Conservation (phyloP, 2,329 filamentous ascomycete genomes). For the Botrytis hyacinthi region DNA sequence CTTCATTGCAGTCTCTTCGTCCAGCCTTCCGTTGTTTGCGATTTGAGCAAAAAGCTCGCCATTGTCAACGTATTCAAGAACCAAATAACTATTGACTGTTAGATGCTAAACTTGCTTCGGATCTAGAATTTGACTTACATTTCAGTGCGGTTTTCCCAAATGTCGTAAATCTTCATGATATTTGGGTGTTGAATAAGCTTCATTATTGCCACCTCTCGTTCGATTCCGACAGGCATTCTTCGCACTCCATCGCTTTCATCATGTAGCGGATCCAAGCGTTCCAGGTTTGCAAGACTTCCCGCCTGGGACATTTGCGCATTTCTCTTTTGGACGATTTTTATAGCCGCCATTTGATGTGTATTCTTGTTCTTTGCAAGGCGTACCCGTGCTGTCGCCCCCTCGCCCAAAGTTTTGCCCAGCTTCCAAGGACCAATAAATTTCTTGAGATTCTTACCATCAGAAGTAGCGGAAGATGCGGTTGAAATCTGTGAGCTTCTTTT, state of each 20-base stretch:
- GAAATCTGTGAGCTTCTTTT: slow-evolving; percentile 44
- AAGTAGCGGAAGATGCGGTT: slow-evolving; percentile 40
- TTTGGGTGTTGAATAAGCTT: slow-evolving; percentile 94
- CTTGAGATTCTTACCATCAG: slow-evolving; percentile 45
- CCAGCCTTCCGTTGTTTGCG: slow-evolving; percentile 66
- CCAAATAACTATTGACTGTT: slow-evolving; percentile 68
- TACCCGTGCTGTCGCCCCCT: slow-evolving; percentile 86
- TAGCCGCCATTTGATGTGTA: slow-evolving; percentile 79
- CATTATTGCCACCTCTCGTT: slow-evolving; percentile 94
- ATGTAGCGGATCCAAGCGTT: slow-evolving; percentile 63
- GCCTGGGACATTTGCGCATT: slow-evolving; percentile 79
- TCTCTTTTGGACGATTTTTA: slow-evolving; percentile 91
- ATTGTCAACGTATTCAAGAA: slow-evolving; percentile 86
- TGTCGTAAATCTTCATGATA: slow-evolving; percentile 90
- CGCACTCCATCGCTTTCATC: slow-evolving; percentile 60
- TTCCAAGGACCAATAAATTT: slow-evolving; percentile 93
- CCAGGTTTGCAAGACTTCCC: slow-evolving; percentile 79
- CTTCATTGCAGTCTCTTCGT: slow-evolving; percentile 76
- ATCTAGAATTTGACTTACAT: slow-evolving; percentile 59
- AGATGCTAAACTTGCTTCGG: slow-evolving; percentile 30
- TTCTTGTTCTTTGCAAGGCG: slow-evolving; percentile 76
- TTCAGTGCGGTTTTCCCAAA: slow-evolving; percentile 95
- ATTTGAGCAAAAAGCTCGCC: slow-evolving; percentile 77
- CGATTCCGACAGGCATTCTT: slow-evolving; percentile 81
- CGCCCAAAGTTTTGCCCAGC: slow-evolving; percentile 82